Base-by-base conservation (phyloP, 768 basidiomycete species). In the Dentipellis sp. region DNA sequence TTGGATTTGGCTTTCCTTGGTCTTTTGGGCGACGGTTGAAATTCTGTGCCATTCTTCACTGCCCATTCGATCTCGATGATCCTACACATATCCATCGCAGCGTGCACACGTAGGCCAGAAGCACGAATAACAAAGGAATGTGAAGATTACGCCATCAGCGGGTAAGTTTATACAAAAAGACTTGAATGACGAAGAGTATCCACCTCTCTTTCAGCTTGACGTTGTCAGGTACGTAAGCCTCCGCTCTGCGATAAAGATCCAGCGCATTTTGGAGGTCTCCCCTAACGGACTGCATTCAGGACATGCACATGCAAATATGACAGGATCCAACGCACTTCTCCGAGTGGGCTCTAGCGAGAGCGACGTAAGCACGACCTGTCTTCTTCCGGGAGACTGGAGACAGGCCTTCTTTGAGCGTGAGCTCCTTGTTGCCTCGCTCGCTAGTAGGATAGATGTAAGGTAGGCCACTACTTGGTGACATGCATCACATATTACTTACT, bases 131-230 rank as follows among this genome's bases (percentile, higher is more conserved):
- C 48, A 50, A 50, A 50, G 29, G 34, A 40, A 50, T 14, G 67
- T 68, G 61, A 59, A 58, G 56, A 64, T 58, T 68, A 64, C 62
- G 61, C 59, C 55, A 23, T 45, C 47, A 50, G 53, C 52, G 57
- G 48, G 54, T 56, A 58, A 56, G 54, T 49, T 40, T 53, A 58
- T 77, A 77, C 67, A 83, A 71, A 66, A 83, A 84, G 67, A 84
- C 78, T 69, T 82, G 73, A 67, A 83, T 69, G 69, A 85, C 71
- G 69, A 83, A 85, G 75, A 81, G 77, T 76, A 83, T 83, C 79
- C 78, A 91, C 91, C 91, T 87, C 77, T 88, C 88, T 79, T 84
- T 82, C 50, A 93, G 77, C 68, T 89, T 91, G 70, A 81, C 68
- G 65, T 93, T 92, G 56, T 90, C 86, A n/a, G 91, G 90, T 50